phyloP scores from a whole-genome alignment of 2,329 filamentous ascomycete species.

The Nectriaceae sp. region DNA sequence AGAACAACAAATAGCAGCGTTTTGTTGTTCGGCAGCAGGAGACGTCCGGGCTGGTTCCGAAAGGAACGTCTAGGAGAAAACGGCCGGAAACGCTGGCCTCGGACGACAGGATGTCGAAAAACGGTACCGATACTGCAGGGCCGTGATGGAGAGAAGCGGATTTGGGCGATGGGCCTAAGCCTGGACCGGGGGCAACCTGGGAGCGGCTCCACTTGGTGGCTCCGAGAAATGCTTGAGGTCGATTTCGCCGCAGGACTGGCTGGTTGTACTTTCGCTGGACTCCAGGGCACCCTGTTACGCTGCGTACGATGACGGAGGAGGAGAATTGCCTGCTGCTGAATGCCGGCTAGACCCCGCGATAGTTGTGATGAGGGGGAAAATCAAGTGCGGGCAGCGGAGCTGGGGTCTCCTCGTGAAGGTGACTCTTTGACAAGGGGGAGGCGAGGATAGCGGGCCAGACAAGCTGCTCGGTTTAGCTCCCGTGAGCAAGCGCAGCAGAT shows the following conservation, averaged over 20 bases:
- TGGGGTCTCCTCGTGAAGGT: constrained; percentile 6
- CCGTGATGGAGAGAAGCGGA: constrained; percentile 19
- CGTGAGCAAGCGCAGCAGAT: constrained; percentile 2
- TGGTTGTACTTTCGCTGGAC: constrained; percentile 7
- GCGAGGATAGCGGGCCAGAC: too few species aligned
- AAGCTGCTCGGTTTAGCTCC: too few species aligned
- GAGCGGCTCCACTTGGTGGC: constrained; percentile 21
- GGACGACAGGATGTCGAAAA: constrained; percentile 32
- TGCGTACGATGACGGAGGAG: constrained; percentile 12
- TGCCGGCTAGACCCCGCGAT: constrained; percentile 10
- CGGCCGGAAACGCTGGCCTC: constrained; percentile 15
- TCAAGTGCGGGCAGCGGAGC: constrained; percentile 3
- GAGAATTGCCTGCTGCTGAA: background rate
- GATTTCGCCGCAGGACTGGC: constrained; percentile 22
- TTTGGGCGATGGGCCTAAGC: constrained; percentile 18
- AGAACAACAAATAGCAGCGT: constrained; percentile 6
- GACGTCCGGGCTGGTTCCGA: constrained; percentile 24
- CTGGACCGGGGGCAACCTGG: constrained; percentile 18
- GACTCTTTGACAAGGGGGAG: too few species aligned
- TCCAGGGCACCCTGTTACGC: constrained; percentile 7
- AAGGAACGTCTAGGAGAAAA: constrained; percentile 8
- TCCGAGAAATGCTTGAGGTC: constrained; percentile 15
- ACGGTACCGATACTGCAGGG: constrained; percentile 15
- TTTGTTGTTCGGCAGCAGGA: constrained; percentile 14
- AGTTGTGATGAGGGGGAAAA: constrained; percentile 7